phyloP scores from a whole-genome alignment of 2,329 filamentous ascomycete species.

The Neofusicoccum sp. region DNA sequence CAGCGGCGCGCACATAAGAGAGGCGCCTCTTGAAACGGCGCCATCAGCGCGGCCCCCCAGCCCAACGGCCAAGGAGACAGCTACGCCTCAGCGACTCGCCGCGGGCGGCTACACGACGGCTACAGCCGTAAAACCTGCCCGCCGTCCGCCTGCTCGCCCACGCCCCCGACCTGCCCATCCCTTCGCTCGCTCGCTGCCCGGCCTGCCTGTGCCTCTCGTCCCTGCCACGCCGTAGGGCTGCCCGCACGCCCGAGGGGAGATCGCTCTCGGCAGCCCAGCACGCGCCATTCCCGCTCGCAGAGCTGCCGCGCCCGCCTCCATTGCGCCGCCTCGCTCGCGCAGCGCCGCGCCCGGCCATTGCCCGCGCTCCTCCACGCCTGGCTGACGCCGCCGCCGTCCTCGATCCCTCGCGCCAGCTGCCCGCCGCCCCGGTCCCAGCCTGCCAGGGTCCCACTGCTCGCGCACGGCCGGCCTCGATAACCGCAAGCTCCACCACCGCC shows the following conservation, averaged over 20 bases:
- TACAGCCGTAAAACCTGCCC: slow-evolving; percentile 7
- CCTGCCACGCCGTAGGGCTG: neutral
- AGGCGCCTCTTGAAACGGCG: slow-evolving; percentile 11
- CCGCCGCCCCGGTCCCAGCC: neutral
- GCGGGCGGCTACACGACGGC: slow-evolving; percentile 13
- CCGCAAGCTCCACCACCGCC: slow-evolving; percentile 1
- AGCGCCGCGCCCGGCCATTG: neutral
- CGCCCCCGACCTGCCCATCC: neutral
- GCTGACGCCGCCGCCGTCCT: neutral
- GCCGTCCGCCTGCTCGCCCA: neutral
- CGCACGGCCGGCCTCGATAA: slow-evolving; percentile 8
- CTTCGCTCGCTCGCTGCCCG: slow-evolving; percentile 3
- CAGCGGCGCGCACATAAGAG: slow-evolving; percentile 2
- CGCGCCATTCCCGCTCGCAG: slow-evolving; percentile 4
- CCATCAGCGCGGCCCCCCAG: neutral
- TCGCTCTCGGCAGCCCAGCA: slow-evolving; percentile 12
- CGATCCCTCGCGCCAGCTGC: neutral
- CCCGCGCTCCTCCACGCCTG: neutral
- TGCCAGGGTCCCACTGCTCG: neutral
- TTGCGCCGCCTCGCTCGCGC: neutral
- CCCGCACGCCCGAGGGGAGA: neutral
- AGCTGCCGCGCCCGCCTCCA: neutral
- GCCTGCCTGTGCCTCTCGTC: neutral
- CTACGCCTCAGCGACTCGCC: slow-evolving; percentile 11
- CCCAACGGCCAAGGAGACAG: slow-evolving; percentile 8